These are phyloP conservation scores for Cryphonectria parasitica DNA, from an alignment of 2,329 filamentous ascomycete genomes.

Conservation along the genomic window DNA sequence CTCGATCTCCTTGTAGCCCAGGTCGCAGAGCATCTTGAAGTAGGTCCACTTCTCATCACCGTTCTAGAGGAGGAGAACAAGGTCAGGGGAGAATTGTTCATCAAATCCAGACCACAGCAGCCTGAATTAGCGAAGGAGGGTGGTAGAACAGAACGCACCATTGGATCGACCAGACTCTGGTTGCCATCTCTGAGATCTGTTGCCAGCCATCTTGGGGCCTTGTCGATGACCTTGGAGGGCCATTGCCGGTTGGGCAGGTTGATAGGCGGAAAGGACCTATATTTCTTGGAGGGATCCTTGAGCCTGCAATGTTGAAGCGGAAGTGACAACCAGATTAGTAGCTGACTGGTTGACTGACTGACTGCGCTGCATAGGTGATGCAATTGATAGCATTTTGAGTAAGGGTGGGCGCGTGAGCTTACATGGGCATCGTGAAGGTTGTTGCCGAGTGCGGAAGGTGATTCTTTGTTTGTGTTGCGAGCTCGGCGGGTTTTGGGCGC, in stretches of 20 bases:
- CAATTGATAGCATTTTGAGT: not conserved
- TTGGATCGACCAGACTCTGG: conserved; percentile 89
- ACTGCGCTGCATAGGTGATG: not conserved
- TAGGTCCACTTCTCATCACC: conserved; percentile 94
- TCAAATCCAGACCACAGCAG: not conserved
- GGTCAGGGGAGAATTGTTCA: not conserved
- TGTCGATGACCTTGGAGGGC: conserved; percentile 81
- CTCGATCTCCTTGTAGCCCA: conserved; percentile 98
- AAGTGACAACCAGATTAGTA: conserved; percentile 18
- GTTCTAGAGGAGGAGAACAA: conserved; percentile 57
- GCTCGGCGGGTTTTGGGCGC: not conserved
- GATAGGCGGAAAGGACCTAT: conserved; percentile 69
- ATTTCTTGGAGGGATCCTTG: conserved; percentile 76
- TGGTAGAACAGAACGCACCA: conserved; percentile 61
- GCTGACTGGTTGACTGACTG: conserved; percentile 10
- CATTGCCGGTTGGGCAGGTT: conserved; percentile 76
- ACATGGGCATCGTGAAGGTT: conserved; percentile 39
- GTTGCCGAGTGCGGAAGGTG: conserved; percentile 14
- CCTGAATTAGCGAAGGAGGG: not conserved
- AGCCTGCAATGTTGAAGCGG: conserved; percentile 55
- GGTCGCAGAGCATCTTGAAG: conserved; percentile 90
- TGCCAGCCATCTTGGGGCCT: conserved; percentile 87
- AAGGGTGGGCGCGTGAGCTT: conserved; percentile 28
- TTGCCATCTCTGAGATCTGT: conserved; percentile 92
- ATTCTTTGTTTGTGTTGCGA: conserved; percentile 6